A percentile compares a stretch with the other conserved stretches of the same genome.
phyloP scores from a whole-genome alignment of 2,329 filamentous ascomycete genomes.

The Penicillium sp. region DNA sequence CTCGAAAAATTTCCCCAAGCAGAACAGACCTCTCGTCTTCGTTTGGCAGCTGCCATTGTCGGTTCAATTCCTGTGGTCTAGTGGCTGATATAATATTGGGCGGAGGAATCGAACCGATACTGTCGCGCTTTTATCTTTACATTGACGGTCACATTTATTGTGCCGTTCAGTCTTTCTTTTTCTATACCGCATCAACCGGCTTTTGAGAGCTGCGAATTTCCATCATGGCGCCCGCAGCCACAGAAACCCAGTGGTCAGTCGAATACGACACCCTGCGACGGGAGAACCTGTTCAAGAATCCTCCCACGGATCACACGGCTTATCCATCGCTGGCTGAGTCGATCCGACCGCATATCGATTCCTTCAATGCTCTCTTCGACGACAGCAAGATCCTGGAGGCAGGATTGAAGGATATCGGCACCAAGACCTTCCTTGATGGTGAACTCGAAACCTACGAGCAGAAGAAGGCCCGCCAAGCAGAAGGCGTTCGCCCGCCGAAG shows the following conservation, averaged over 20 bases:
- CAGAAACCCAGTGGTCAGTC: conserved; percentile 74
- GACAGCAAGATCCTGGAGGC: conserved; percentile 71
- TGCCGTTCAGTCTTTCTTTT: conserved; percentile 14
- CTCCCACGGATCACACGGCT: conserved; percentile 80
- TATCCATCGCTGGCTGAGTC: conserved; percentile 83
- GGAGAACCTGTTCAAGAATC: conserved; percentile 84
- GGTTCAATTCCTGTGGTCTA: conserved; percentile 26
- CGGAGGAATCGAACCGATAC: conserved; percentile 12
- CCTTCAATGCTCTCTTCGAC: conserved; percentile 88
- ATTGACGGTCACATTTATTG: conserved; percentile 11
- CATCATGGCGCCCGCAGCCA: conserved; percentile 57
- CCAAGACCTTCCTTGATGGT: conserved; percentile 82
- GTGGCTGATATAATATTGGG: conserved; percentile 14
- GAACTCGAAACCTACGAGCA: conserved; percentile 50
- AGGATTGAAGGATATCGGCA: conserved; percentile 83
- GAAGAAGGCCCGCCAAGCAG: conserved; percentile 48
- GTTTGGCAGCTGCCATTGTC: conserved; percentile 27
- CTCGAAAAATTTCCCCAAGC: conserved; percentile 44
- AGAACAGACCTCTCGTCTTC: conserved; percentile 24
- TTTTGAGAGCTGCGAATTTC: conserved; percentile 14
- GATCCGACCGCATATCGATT: conserved; percentile 89
- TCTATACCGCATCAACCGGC: conserved; percentile 9
- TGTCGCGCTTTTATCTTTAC: neutral
- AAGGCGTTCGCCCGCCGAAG: conserved; percentile 53
- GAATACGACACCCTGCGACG: conserved; percentile 82